Conservation (phyloP, 2,329 filamentous ascomycete species). For the Daldinia eschscholtzii region DNA sequence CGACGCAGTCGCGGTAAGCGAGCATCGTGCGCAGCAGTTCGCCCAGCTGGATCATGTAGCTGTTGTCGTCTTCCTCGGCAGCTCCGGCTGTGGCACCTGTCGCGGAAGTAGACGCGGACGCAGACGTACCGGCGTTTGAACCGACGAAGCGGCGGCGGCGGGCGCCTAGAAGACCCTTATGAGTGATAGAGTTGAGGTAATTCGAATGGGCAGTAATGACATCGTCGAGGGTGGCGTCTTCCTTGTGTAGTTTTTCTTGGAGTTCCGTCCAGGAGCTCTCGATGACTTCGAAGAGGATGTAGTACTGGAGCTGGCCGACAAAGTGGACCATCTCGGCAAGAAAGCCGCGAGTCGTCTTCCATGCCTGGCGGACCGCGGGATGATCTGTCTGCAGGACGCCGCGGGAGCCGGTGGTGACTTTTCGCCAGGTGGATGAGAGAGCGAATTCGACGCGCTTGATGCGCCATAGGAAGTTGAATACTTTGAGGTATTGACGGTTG, state of each 20-base stretch:
- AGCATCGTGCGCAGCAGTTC: slow-evolving; percentile 96
- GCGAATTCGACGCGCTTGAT: slow-evolving; percentile 98
- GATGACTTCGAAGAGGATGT: slow-evolving; percentile 98
- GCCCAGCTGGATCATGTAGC: slow-evolving; percentile 90
- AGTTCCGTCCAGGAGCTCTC: slow-evolving; percentile 95
- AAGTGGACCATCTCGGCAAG: slow-evolving; percentile 99
- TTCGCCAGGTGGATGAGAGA: slow-evolving; percentile 89
- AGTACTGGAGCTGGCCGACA: slow-evolving; percentile 96
- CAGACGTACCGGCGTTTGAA: slow-evolving; percentile 34
- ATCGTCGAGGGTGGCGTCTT: slow-evolving; percentile 92
- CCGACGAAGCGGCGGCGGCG: slow-evolving; percentile 62
- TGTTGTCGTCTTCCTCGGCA: slow-evolving; percentile 73
- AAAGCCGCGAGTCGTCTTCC: slow-evolving; percentile 89
- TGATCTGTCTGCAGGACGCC: slow-evolving; percentile 87
- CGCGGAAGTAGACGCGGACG: slow-evolving; percentile 55
- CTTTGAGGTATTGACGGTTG: slow-evolving; percentile 95
- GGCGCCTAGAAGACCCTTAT: slow-evolving; percentile 92
- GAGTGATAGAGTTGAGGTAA: slow-evolving; percentile 93
- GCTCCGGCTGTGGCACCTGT: slow-evolving; percentile 53
- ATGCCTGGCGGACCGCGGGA: slow-evolving; percentile 77
- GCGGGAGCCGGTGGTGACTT: slow-evolving; percentile 93
- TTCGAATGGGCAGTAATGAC: slow-evolving; percentile 90
- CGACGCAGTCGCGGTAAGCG: slow-evolving; percentile 90
- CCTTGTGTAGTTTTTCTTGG: slow-evolving; percentile 83
- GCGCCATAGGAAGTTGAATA: slow-evolving; percentile 99